Evolutionary conservation across 2,329 filamentous ascomycete genomes (phyloP).

Genomic region (Penicillium olsonii): DNA sequence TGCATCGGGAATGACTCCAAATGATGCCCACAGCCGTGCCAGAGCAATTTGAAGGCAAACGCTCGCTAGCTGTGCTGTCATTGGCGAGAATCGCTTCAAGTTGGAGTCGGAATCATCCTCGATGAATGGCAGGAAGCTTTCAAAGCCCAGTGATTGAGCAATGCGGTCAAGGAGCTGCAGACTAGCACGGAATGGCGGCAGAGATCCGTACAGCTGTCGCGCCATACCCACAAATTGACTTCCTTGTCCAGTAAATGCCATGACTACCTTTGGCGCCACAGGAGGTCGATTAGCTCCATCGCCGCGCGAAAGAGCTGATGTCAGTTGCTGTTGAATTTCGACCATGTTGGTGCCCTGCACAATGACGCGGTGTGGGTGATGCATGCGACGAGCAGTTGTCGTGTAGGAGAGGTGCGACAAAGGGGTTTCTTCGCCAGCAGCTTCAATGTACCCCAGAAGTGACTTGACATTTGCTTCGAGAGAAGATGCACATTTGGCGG

Average conservation of each 20-base stretch:
- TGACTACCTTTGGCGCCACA: background rate
- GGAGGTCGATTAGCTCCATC: background rate
- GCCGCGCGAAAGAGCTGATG: background rate
- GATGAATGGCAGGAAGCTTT: background rate
- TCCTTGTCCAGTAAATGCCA: background rate
- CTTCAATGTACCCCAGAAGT: constrained; percentile 55
- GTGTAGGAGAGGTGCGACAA: constrained; percentile 62
- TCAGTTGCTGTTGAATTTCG: background rate
- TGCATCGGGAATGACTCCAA: constrained; percentile 19
- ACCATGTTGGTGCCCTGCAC: constrained; percentile 1
- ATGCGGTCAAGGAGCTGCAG: background rate
- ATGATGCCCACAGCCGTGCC: constrained; percentile 17
- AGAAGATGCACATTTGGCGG: constrained; percentile 53
- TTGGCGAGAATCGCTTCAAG: background rate
- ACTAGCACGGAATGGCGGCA: background rate
- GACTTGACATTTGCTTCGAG: constrained; percentile 55
- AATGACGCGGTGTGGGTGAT: constrained; percentile 42
- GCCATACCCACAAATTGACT: background rate
- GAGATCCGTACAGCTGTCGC: background rate
- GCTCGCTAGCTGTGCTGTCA: background rate
- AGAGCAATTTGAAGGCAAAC: constrained; percentile 16
- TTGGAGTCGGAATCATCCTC: background rate
- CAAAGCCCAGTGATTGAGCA: background rate
- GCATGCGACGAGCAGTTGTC: constrained; percentile 63
- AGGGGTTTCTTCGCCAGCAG: constrained; percentile 46